A percentile compares a stretch with the other conserved stretches of the same genome.
phyloP scores from a whole-genome alignment of 768 basidiomycete species.

The Trichaptum fuscoviolaceum region DNA sequence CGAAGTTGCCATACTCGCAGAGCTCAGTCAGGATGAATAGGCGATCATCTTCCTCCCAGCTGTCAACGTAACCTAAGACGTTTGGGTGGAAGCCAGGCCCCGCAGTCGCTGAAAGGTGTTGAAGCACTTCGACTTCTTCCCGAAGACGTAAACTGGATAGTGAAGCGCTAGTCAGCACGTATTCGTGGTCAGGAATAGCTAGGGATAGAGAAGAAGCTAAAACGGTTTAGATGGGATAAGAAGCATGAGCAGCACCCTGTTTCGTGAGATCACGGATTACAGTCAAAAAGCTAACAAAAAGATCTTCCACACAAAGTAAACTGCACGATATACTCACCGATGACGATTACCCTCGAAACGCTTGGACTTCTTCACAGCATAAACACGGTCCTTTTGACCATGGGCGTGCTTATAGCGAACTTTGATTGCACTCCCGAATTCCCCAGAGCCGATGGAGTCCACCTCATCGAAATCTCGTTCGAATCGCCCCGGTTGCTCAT shows the following conservation, averaged over 20 bases:
- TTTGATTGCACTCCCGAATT: conserved; percentile 91
- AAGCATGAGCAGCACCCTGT: no score
- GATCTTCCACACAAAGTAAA: conserved; percentile 1
- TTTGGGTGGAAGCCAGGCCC: conserved; percentile 59
- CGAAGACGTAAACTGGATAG: conserved; percentile 66
- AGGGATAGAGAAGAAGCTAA: conserved; percentile 12
- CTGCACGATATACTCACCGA: conserved; percentile 47
- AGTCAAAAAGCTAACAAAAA: conserved; percentile 9
- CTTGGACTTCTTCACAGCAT: conserved; percentile 93
- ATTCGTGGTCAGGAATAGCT: not conserved
- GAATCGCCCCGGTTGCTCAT: conserved; percentile 61
- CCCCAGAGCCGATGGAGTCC: conserved; percentile 82
- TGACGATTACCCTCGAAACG: conserved; percentile 87
- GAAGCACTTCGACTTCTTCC: conserved; percentile 91
- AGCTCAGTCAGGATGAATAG: conserved; percentile 93
- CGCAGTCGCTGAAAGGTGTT: conserved; percentile 54
- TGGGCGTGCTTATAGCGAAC: conserved; percentile 57
- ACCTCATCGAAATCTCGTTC: conserved; percentile 77
- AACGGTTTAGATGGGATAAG: no score
- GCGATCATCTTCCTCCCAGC: conserved; percentile 90
- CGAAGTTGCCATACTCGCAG: conserved; percentile 89
- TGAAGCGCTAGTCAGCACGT: conserved; percentile 16
- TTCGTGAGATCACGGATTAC: no score
- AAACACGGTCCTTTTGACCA: conserved; percentile 35
- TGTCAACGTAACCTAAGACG: conserved; percentile 84